Evolutionary conservation across 352 stramenopile species (phyloP).

Genomic region (Pythium monospermum): DNA sequence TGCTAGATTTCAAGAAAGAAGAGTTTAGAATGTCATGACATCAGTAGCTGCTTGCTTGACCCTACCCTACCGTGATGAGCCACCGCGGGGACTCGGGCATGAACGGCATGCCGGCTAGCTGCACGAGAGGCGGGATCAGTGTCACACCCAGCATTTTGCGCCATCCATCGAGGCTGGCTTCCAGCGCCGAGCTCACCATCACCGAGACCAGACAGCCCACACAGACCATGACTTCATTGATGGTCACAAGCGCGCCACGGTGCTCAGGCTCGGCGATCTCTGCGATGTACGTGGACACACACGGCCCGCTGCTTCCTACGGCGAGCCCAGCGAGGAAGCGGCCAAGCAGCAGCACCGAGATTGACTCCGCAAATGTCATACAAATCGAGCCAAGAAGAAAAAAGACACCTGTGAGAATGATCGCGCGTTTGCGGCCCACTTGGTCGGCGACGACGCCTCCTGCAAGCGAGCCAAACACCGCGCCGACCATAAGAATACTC

Average conservation of each 20-base stretch:
- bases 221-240: constrained; percentile 75
- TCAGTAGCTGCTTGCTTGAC: too few relatives aligned
- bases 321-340: constrained; percentile 61
- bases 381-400: constrained; percentile 56
- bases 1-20: constrained; percentile 8
- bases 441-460: constrained; percentile 53
- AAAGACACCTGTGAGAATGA: constrained; percentile 52
- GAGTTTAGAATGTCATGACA: constrained; percentile 1
- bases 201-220: constrained; percentile 65
- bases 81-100: constrained; percentile 64
- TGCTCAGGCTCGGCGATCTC: constrained; percentile 56
- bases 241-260: constrained; percentile 48
- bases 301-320: constrained; percentile 57
- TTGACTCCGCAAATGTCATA: constrained; percentile 57
- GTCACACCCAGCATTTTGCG: constrained; percentile 62
- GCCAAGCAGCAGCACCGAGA: constrained; percentile 47
- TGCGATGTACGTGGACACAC: constrained; percentile 61
- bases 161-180: constrained; percentile 46
- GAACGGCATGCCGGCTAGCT: constrained; percentile 63
- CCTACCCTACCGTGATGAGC: constrained; percentile 51
- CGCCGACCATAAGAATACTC: constrained; percentile 64
- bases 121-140: constrained; percentile 51
- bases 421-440: constrained; percentile 57
- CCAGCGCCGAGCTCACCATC: constrained; percentile 36
- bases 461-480: constrained; percentile 52